Conservation (phyloP, 805 yeast genomes). For the Hanseniaspora lachancei region DNA sequence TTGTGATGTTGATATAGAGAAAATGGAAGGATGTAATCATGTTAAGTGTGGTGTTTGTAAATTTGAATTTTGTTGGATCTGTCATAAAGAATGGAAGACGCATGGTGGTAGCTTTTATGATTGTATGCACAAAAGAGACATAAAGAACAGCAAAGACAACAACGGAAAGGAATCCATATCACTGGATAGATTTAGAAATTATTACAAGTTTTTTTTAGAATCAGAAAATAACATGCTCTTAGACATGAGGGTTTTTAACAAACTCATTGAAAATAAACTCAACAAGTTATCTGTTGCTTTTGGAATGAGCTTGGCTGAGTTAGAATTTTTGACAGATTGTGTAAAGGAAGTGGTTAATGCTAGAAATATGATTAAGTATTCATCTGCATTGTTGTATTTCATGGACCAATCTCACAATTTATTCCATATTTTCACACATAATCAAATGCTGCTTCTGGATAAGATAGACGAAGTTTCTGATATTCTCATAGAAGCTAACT, state of each 20-base stretch:
- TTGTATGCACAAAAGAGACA: conserved; percentile 43
- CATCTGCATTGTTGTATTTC: conserved; percentile 69
- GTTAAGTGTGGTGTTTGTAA: conserved; percentile 75
- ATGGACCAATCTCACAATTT: conserved; percentile 39
- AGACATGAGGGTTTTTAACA: conserved; percentile 51
- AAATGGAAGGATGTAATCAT: conserved; percentile 95
- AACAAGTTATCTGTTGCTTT: conserved; percentile 49
- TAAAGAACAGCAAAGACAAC: conserved; percentile 27
- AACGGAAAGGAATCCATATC: conserved; percentile 22
- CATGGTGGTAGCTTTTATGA: conserved; percentile 56
- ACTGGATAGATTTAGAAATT: conserved; percentile 57
- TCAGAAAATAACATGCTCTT: conserved; percentile 67
- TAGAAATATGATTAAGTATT: conserved; percentile 75
- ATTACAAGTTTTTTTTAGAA: conserved; percentile 56
- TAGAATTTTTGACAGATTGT: conserved; percentile 68
- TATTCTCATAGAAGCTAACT: conserved; percentile 36
- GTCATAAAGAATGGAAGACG: conserved; percentile 58
- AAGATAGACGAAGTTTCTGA: conserved; percentile 60
- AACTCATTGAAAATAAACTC: conserved; percentile 46
- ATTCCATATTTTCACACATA: conserved; percentile 53
- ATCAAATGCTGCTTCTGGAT: conserved; percentile 48
- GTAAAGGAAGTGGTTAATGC: conserved; percentile 52
- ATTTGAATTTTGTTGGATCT: conserved; percentile 87
- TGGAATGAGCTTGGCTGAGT: conserved; percentile 73
- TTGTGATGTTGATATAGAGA: conserved; percentile 70